A percentile compares a stretch with the other conserved stretches of the same genome.
Evolutionary conservation across 2,329 filamentous ascomycete genomes (phyloP).

Genomic region (Neonectria hederae): DNA sequence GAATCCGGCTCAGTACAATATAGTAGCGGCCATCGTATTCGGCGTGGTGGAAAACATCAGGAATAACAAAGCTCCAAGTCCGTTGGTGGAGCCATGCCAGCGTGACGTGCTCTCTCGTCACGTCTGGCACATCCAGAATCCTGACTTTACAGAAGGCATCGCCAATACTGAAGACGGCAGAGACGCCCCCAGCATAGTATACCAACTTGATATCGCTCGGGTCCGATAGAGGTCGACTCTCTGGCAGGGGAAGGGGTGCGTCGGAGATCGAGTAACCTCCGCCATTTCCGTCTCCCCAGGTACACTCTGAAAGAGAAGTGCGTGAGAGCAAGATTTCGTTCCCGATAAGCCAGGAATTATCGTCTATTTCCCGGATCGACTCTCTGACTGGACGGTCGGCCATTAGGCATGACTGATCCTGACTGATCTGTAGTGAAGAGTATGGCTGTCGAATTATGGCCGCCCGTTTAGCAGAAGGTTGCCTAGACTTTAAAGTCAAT

Average conservation of each 20-base stretch:
- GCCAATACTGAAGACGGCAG: neutral
- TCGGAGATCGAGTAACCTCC: neutral
- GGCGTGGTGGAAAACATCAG: neutral
- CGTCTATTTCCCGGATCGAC: conserved; percentile 24
- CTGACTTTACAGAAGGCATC: neutral
- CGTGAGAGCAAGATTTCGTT: neutral
- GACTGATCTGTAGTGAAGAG: neutral
- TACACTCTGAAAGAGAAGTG: neutral
- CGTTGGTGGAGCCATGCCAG: neutral
- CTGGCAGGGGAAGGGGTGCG: neutral
- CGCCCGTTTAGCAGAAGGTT: neutral
- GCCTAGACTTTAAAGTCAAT: neutral
- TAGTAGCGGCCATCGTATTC: neutral
- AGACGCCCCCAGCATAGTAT: neutral
- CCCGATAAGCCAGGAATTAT: neutral
- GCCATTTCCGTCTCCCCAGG: neutral
- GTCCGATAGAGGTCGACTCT: neutral
- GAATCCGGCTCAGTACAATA: neutral
- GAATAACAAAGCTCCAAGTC: neutral
- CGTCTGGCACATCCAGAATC: neutral
- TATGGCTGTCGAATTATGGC: neutral
- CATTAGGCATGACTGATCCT: neutral
- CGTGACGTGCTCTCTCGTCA: neutral
- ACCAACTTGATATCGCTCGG: neutral
- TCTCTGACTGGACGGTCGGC: conserved; percentile 6